Conservation (phyloP, 768 basidiomycete genomes). For the Macrolepiota albuminosa region DNA sequence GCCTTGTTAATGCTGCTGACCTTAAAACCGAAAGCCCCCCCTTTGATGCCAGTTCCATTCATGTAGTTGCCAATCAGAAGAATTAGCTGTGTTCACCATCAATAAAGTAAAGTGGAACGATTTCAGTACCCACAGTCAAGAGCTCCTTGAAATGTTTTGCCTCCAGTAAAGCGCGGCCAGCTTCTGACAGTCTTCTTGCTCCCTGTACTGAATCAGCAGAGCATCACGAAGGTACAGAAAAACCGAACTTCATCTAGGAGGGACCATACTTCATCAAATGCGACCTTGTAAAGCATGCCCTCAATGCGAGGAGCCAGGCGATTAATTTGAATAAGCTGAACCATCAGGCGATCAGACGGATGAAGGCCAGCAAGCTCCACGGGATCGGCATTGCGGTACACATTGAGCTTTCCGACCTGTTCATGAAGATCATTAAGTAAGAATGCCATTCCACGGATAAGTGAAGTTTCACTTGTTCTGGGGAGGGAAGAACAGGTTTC, state of each 20-base stretch:
- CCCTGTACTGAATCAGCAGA: conserved; percentile 41
- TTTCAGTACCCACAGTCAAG: conserved; percentile 57
- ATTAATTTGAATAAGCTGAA: conserved; percentile 92
- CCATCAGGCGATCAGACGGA: conserved; percentile 94
- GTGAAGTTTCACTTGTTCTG: conserved; percentile 66
- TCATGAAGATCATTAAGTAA: background rate
- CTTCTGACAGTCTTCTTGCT: conserved; percentile 74
- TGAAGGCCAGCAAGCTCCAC: conserved; percentile 88
- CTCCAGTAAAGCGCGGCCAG: conserved; percentile 71
- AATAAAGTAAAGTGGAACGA: background rate
- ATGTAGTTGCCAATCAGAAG: conserved; percentile 96
- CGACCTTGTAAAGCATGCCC: conserved; percentile 91
- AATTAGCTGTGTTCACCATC: conserved; percentile 54
- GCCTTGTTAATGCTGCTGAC: conserved; percentile 98
- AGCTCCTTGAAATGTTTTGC: conserved; percentile 90
- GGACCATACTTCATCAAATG: conserved; percentile 81
- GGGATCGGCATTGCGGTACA: conserved; percentile 81
- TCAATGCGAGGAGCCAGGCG: conserved; percentile 84
- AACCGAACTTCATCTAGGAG: conserved; percentile 73
- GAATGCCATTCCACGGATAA: background rate
- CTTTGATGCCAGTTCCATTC: conserved; percentile 94
- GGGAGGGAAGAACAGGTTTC: conserved; percentile 82
- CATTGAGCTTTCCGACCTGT: conserved; percentile 84
- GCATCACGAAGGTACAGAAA: background rate
- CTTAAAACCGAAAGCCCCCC: conserved; percentile 95